phyloP scores from a whole-genome alignment of 2,329 filamentous ascomycete species.

The Ilyonectria destructans region DNA sequence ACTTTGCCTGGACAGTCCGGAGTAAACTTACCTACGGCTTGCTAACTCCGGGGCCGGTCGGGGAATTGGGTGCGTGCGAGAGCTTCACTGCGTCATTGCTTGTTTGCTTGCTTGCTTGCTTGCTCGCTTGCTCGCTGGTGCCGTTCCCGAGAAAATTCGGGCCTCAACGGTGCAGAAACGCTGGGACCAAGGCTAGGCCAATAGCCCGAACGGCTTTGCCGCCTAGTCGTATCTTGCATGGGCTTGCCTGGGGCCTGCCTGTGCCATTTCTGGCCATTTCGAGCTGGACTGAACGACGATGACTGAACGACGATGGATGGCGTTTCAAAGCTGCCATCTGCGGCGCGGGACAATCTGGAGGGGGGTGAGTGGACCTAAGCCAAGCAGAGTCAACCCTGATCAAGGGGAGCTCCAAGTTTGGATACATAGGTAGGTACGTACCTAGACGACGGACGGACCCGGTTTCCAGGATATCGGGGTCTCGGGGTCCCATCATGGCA shows the following conservation, averaged over 20 bases:
- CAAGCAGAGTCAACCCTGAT: neutral
- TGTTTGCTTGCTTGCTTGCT: neutral
- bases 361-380: constrained; percentile 2
- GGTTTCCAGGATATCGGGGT: constrained; percentile 34
- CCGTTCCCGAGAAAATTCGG: constrained; percentile 26
- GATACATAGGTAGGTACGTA: neutral
- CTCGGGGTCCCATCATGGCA: constrained; percentile 13
- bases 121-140: neutral
- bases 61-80: neutral
- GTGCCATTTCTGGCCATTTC: neutral
- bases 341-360: neutral
- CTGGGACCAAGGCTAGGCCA: constrained; percentile 12
- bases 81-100: constrained; percentile 1
- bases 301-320: neutral
- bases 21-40: neutral
- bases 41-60: neutral
- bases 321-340: constrained; percentile 31
- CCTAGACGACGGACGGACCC: constrained; percentile 5
- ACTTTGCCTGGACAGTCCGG: neutral
- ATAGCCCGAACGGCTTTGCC: constrained; percentile 5
- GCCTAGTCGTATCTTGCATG: constrained; percentile 29
- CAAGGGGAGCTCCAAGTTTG: neutral
- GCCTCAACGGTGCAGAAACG: constrained; percentile 18
- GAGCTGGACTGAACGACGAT: constrained; percentile 4
- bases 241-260: neutral